Percentiles rank a stretch among this genome's conserved stretches.
phyloP scores from a whole-genome alignment of 176 grass and related monocot species.

The Oryza rufipogon region DNA sequence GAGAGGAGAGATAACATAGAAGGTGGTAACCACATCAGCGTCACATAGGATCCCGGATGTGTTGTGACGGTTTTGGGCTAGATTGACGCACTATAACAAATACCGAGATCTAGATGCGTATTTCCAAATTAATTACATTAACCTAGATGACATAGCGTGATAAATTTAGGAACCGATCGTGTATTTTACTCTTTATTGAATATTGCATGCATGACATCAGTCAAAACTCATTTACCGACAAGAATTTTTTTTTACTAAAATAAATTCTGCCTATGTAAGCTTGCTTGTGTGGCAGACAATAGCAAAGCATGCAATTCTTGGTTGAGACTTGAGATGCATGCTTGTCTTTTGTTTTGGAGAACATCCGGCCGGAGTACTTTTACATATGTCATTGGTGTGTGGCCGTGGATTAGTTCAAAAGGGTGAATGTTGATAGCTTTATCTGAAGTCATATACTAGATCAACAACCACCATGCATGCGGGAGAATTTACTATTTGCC shows the following conservation, averaged over 20 bases:
- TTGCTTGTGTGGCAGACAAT: neutral
- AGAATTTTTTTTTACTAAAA: neutral
- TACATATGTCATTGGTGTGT: neutral
- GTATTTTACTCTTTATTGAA: too few relatives aligned
- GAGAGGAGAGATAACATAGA: too few relatives aligned
- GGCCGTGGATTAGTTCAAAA: constrained; percentile 7
- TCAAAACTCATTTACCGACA: neutral
- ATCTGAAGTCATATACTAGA: neutral
- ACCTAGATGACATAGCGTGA: too few relatives aligned
- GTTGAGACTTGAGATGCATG: neutral
- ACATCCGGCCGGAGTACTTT: neutral
- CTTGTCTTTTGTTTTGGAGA: neutral
- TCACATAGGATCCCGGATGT: too few relatives aligned
- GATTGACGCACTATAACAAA: too few relatives aligned
- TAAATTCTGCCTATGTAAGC: neutral
- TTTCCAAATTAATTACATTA: too few relatives aligned
- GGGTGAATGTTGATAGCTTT: neutral
- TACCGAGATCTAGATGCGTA: too few relatives aligned
- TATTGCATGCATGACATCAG: neutral
- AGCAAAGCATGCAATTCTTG: neutral
- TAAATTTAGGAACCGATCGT: too few relatives aligned
- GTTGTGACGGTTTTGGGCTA: too few relatives aligned
- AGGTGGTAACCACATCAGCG: too few relatives aligned
- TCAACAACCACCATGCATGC: neutral
- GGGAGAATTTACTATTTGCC: too few relatives aligned